Base-by-base conservation (phyloP, 2,329 filamentous ascomycete genomes). In the Claviceps africana region DNA sequence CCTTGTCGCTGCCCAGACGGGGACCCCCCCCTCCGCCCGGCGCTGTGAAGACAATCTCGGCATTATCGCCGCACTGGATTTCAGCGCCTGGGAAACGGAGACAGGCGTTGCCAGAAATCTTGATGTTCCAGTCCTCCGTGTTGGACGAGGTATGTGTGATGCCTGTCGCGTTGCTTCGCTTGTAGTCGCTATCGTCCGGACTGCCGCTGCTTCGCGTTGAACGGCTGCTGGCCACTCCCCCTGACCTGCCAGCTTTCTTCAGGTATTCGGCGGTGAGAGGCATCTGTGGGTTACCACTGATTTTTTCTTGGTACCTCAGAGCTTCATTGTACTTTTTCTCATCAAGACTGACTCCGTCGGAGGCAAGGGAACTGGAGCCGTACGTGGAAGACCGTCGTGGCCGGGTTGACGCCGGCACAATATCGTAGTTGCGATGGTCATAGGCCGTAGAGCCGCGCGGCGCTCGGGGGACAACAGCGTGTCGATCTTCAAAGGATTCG, bases 181-280 rank as follows among this genome's bases (percentile, higher is more conserved):
- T 74, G 63, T 76, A 81, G 52, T 82, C 80, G 64, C 79, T 83
- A 53, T 83, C 79, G 58, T 83, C 81, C 44, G 72, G 78, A 61
- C 80, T 83, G 22, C 65, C 73, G 56, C 73, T 81, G 70, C 75
- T 82, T 56, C 74, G 74, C 50, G 73, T 82, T 40, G 75, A 81
- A 25, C 73, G 73, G 60, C 75, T 79, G 67, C 73, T 79, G 22
- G 68, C 65, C 7, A 68, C 72, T 54, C 69, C 72, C 56, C 67
- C 72, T 51, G 61, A 64, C 59, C 70, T 73, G 56, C 65, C 71
- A 30, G 70, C 75, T 61, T 71, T 77, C 56, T 70, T 74, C 28
- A 84, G 68, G 13, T 70, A 67, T 53, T 81, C 79, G 2, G 73
- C 74, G 3, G 81, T 83, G 52, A 83, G 63, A 2, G 73, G 72